These are phyloP conservation scores for Daldinia concentrica DNA, from an alignment of 495 filamentous ascomycete genomes.

Conservation along the genomic window DNA sequence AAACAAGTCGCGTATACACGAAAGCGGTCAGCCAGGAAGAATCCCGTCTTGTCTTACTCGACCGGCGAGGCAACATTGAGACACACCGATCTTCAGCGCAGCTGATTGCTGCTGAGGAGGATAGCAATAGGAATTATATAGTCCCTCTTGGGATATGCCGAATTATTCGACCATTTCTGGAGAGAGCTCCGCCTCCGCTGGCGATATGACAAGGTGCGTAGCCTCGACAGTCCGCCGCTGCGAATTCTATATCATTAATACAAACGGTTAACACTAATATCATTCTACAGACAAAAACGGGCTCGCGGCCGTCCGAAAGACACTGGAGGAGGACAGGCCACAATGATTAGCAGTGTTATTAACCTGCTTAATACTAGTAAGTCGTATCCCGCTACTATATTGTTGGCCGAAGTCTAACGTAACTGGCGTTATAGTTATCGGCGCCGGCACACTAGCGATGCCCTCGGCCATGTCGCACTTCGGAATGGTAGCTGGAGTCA, in stretches of 20 bases:
- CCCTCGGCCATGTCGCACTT: slow-evolving; percentile 92
- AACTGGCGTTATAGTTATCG: slow-evolving; percentile 71
- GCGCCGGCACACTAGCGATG: slow-evolving; percentile 94
- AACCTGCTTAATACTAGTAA: slow-evolving; percentile 95
- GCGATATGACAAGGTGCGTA: slow-evolving; percentile 55
- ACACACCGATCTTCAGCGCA: slow-evolving; percentile 19
- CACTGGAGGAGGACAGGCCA: slow-evolving; percentile 73
- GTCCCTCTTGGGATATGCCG: slow-evolving; percentile 51
- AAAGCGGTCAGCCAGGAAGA: slow-evolving; percentile 12
- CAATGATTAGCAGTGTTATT: slow-evolving; percentile 90
- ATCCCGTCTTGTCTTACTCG: slow-evolving; percentile 16
- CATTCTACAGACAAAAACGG: slow-evolving; percentile 46
- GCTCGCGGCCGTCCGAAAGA: slow-evolving; percentile 50
- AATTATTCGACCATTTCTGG: slow-evolving; percentile 54
- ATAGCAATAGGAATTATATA: slow-evolving; percentile 10
- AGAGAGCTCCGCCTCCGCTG: slow-evolving; percentile 45
- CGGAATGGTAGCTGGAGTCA: slow-evolving; percentile 80
- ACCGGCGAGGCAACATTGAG: slow-evolving; percentile 11
- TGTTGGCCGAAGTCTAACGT: slow-evolving; percentile 2
- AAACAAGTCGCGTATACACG: slow-evolving; percentile 11
- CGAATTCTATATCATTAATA: background rate
- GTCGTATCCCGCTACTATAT: slow-evolving; percentile 28
- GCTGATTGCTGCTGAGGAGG: slow-evolving; percentile 13
- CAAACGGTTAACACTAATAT: background rate
- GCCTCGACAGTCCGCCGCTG: background rate